These are phyloP conservation scores for Ascochyta lentis DNA, from an alignment of 2,329 filamentous ascomycete genomes.

Conservation along the genomic window DNA sequence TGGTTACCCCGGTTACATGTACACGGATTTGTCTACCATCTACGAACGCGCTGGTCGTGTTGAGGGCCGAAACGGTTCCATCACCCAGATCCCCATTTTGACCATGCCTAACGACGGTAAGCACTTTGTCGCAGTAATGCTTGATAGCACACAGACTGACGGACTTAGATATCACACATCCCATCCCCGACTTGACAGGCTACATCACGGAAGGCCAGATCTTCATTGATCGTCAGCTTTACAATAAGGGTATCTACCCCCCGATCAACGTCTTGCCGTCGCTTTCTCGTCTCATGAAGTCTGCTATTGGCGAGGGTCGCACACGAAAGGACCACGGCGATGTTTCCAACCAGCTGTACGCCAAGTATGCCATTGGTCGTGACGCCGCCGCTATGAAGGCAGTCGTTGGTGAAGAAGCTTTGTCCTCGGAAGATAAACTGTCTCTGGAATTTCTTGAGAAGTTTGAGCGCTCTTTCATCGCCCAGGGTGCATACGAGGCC, in stretches of 20 bases:
- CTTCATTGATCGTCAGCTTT: constrained; percentile 89
- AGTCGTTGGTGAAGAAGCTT: constrained; percentile 95
- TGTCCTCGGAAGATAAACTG: constrained; percentile 95
- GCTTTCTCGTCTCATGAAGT: constrained; percentile 99
- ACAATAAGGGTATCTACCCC: constrained; percentile 98
- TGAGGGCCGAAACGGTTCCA: constrained; percentile 93
- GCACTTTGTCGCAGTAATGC: constrained; percentile 13
- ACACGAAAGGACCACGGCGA: constrained; percentile 97
- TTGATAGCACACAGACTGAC: constrained; percentile 20
- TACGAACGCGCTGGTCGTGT: constrained; percentile 99
- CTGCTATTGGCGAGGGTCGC: constrained; percentile 96
- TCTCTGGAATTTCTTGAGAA: constrained; percentile 98
- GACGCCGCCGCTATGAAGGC: constrained; percentile 99
- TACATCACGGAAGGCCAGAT: constrained; percentile 99
- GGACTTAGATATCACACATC: constrained; percentile 87
- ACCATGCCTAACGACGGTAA: constrained; percentile 98
- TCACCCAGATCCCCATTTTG: constrained; percentile 97
- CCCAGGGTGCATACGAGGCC: constrained; percentile 89
- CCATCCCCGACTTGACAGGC: constrained; percentile 96
- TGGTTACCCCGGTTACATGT: constrained; percentile 99
- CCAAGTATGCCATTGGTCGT: constrained; percentile 98
- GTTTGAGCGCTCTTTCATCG: constrained; percentile 95
- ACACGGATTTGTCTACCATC: constrained; percentile 99
- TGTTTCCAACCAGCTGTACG: constrained; percentile 98
- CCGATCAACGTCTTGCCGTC: constrained; percentile 99